Evolutionary conservation across 768 basidiomycete species (phyloP).

Genomic region (Mycena haematopus): DNA sequence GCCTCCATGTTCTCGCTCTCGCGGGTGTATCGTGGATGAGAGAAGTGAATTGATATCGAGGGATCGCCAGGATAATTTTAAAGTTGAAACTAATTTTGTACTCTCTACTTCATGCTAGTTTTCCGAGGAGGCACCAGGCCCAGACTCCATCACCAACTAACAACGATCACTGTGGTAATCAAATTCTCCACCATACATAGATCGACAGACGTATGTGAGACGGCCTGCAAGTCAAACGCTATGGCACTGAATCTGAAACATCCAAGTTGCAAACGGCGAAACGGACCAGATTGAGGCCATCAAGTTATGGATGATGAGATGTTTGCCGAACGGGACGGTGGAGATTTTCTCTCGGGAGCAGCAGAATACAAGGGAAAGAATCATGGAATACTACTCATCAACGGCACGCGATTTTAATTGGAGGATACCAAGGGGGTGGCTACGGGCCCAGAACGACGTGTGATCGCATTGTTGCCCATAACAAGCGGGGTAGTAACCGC

Average conservation of each 20-base stretch:
- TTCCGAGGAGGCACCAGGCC: too few species aligned
- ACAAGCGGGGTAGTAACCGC: constrained; percentile 8
- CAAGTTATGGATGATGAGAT: background rate
- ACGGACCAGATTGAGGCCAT: too few species aligned
- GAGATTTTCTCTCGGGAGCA: background rate
- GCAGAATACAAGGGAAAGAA: background rate
- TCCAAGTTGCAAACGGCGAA: too few species aligned
- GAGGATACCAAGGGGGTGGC: background rate
- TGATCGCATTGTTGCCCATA: background rate
- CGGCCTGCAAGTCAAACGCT: background rate
- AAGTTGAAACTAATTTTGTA: background rate
- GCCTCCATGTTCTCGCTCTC: constrained; percentile 45
- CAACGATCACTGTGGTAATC: background rate
- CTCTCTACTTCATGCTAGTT: background rate
- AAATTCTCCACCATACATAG: constrained; percentile 1
- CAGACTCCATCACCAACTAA: too few species aligned
- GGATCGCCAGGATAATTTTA: background rate
- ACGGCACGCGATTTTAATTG: background rate
- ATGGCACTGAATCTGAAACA: background rate
- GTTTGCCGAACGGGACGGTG: background rate
- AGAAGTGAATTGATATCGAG: background rate
- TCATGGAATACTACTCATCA: background rate
- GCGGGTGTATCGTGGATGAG: constrained; percentile 45
- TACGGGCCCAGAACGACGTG: constrained; percentile 6
- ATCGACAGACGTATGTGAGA: background rate